Base-by-base conservation (phyloP, 2,329 filamentous ascomycete species). In the Thermomyces lanuginosus region DNA sequence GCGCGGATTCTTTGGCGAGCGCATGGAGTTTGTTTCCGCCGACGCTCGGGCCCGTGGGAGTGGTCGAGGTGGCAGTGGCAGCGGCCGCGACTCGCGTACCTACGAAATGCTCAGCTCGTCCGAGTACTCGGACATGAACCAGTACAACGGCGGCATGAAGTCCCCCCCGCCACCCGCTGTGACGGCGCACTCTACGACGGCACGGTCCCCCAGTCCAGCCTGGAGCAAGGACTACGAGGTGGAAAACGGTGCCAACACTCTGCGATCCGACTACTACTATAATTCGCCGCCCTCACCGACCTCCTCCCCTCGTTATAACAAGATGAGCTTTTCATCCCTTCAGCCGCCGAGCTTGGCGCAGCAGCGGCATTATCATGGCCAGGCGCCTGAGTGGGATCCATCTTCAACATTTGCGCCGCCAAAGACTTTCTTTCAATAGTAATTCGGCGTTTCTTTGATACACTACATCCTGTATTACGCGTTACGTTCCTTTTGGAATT, bases 21-120 rank as follows among this genome's bases (percentile, higher is more conserved):
- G 57, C 32, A 70, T 76, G 41, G 86, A 95, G 50, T 95, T 93
- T 42, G 78, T 92, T 36, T 91, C 81, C 20, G 74, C 78, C 23
- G 86, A 93, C 46, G 82, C 83, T 24, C 67, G 68, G 40, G 63
- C 31, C 22, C 69, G 33, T 51, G 64, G 32, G n/a, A n/a, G n/a
- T n/a, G n/a, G n/a, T n/a, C n/a, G n/a, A n/a, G n/a, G n/a, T n/a
- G n/a, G n/a, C n/a, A n/a, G n/a, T n/a, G n/a, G n/a, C n/a, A n/a
- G 72, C 72, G 37, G 64, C 68, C 49, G n/a, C n/a, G 70, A 74
- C 41, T 63, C 61, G 48, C 68, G 71, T 58, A 70, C 74, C 51
- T 84, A 84, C 61, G 79, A 84, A 63, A 83, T 84, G 77, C 72
- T 84, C 23, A 49, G 38, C 22, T 21, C 16, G 5, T 19, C 21